Percentiles rank a stretch among this genome's conserved stretches.
Evolutionary conservation across 768 basidiomycete genomes (phyloP).

Genomic region (Rhodotorula kratochvilovae): DNA sequence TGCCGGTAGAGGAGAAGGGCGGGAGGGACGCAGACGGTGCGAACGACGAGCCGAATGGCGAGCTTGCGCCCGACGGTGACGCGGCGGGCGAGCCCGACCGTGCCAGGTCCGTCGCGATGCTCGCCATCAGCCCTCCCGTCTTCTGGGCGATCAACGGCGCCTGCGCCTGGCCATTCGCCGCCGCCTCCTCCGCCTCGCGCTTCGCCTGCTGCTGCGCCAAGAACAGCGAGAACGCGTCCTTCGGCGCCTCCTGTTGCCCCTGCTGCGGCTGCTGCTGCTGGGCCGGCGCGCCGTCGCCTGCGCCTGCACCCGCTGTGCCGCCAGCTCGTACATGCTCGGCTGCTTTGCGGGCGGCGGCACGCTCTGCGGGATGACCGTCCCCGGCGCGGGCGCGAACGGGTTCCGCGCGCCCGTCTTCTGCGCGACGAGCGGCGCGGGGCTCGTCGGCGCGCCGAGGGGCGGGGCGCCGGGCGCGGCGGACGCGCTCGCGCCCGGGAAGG

Average conservation of each 20-base stretch:
- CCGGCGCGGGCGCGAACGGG: constrained; percentile 77
- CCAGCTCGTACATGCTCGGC: constrained; percentile 76
- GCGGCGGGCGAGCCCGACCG: background rate
- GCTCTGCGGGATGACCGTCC: constrained; percentile 48
- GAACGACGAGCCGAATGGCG: background rate
- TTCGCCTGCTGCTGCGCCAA: constrained; percentile 27
- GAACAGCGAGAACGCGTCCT: constrained; percentile 32
- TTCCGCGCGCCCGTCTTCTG: constrained; percentile 93
- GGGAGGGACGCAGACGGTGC: background rate
- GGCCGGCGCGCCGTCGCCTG: background rate
- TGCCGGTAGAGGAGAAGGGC: background rate
- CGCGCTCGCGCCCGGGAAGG: constrained; percentile 15
- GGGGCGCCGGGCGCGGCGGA: constrained; percentile 39
- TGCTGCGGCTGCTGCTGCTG: background rate
- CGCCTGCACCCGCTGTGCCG: constrained; percentile 47
- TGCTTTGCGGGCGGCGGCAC: constrained; percentile 66
- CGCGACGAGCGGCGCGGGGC: constrained; percentile 56
- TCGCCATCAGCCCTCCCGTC: constrained; percentile 37
- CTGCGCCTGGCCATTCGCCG: constrained; percentile 30
- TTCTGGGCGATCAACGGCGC: constrained; percentile 42
- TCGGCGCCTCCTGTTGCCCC: constrained; percentile 3
- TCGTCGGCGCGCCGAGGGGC: constrained; percentile 55
- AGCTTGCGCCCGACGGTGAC: background rate
- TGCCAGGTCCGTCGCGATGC: constrained; percentile 40
- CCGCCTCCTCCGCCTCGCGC: constrained; percentile 16